A percentile compares a stretch with the other conserved stretches of the same genome.
Conservation (phyloP, 352 stramenopile genomes). For the Globisporangium splendens region DNA sequence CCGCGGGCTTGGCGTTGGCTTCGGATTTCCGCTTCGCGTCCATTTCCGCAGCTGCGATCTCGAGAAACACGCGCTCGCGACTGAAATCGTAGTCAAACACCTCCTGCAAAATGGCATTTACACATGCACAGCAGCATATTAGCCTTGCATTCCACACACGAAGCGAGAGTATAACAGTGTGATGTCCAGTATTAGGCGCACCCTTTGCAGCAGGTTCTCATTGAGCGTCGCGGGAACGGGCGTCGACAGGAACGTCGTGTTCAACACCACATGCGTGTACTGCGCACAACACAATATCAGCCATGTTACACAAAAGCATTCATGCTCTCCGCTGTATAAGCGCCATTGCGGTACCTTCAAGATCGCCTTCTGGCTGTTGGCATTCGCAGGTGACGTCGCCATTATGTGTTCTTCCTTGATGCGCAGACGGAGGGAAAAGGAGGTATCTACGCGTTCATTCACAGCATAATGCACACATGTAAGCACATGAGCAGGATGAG, state of each 20-base stretch:
- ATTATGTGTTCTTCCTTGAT: slow-evolving; percentile 12
- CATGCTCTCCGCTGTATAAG: not conserved
- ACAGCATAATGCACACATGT: not conserved
- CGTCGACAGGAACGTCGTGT: slow-evolving; percentile 41
- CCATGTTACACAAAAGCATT: not conserved
- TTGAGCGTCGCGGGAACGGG: slow-evolving; percentile 38
- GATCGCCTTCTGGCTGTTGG: slow-evolving; percentile 25
- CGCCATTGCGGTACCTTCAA: slow-evolving; percentile 19
- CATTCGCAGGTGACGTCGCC: slow-evolving; percentile 28
- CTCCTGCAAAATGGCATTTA: slow-evolving; percentile 24
- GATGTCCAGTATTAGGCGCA: slow-evolving; percentile 12
- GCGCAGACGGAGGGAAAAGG: not conserved
- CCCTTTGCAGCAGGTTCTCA: slow-evolving; percentile 59
- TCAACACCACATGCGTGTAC: slow-evolving; percentile 54
- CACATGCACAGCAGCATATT: not conserved
- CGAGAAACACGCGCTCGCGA: slow-evolving; percentile 59
- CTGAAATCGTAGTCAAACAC: slow-evolving; percentile 79
- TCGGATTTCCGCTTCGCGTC: slow-evolving; percentile 24
- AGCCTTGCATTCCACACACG: not conserved
- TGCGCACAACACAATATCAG: slow-evolving; percentile 9
- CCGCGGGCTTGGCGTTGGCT: slow-evolving; percentile 27
- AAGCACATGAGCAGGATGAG: not conserved
- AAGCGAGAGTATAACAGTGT: not conserved
- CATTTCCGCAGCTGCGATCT: slow-evolving; percentile 62
- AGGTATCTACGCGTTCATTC: not conserved